Evolutionary conservation across 306 rosid species (phyloP).

Genomic region (Rubus idaeus): DNA sequence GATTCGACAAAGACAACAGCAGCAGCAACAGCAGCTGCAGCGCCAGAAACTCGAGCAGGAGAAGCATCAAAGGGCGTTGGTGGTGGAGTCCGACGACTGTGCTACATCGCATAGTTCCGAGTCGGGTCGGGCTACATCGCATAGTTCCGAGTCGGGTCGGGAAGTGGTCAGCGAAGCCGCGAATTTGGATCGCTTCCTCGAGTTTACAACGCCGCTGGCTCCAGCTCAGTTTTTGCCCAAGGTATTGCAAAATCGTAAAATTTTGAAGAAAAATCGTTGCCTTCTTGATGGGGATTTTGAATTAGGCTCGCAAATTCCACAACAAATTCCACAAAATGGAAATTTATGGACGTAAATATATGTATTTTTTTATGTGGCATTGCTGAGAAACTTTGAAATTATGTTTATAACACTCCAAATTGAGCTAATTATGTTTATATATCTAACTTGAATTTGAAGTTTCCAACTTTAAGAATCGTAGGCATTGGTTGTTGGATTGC

Average conservation of each 20-base stretch:
- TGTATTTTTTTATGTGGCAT: background rate
- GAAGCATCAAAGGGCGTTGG: background rate
- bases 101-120: conserved; percentile 60
- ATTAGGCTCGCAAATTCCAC: too few relatives aligned
- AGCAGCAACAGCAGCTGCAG: conserved; percentile 35
- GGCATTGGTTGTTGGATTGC: background rate
- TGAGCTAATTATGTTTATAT: background rate
- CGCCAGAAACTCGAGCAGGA: conserved; percentile 20
- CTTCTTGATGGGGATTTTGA: background rate
- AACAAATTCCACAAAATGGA: background rate
- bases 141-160: conserved; percentile 63
- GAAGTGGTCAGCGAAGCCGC: conserved; percentile 47
- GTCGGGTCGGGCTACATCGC: conserved; percentile 55
- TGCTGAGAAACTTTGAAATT: background rate
- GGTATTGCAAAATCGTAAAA: conserved; percentile 32
- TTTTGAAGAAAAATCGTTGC: background rate
- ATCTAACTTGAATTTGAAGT: background rate
- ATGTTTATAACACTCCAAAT: background rate
- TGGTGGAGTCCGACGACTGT: conserved; percentile 46
- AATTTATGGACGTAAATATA: background rate
- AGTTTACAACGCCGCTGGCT: conserved; percentile 64
- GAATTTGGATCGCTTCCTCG: conserved; percentile 86
- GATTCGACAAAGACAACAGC: conserved; percentile 60
- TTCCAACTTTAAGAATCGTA: too few relatives aligned
- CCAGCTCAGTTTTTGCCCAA: conserved; percentile 55